A percentile compares a stretch with the other conserved stretches of the same genome.
Evolutionary conservation across 352 stramenopile genomes (phyloP).

Genomic region (Blastocystis sp.): DNA sequence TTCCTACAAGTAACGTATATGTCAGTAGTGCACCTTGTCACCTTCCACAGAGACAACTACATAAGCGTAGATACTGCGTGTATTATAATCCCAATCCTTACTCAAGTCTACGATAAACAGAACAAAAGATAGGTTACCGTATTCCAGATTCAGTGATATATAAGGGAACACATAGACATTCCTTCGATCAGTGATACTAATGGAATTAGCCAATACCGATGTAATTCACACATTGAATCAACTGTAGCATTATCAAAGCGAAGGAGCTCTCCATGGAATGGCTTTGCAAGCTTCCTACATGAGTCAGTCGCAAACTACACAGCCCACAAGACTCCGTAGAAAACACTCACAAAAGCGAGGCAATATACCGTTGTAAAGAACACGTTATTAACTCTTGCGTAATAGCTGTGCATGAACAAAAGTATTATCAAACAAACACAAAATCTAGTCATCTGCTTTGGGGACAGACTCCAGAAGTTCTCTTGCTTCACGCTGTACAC

Average conservation of each 20-base stretch:
- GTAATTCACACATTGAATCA: not conserved
- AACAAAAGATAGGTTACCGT: not conserved
- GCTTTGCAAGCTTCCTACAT: slow-evolving; percentile 20
- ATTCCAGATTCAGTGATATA: slow-evolving; percentile 13
- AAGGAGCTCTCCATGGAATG: slow-evolving; percentile 30
- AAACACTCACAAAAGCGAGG: not conserved
- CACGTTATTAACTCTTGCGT: slow-evolving; percentile 25
- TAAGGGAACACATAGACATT: not conserved
- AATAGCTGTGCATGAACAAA: slow-evolving; percentile 47
- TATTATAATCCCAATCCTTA: slow-evolving; percentile 46
- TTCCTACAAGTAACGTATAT: not conserved
- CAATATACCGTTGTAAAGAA: slow-evolving; percentile 52
- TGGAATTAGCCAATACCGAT: not conserved
- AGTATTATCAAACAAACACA: not conserved
- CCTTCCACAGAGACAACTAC: not conserved
- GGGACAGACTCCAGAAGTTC: not conserved
- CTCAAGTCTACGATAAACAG: not conserved
- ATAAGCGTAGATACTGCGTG: slow-evolving; percentile 25
- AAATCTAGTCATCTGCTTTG: not conserved
- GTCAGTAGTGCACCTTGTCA: not conserved
- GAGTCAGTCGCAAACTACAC: not conserved
- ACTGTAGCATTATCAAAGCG: slow-evolving; percentile 38
- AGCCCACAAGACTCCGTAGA: not conserved
- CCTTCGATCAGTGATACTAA: not conserved
- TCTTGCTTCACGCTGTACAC: not conserved